Evolutionary conservation across 2,329 filamentous ascomycete species (phyloP), one percentile per base, ranked within the genome.

Genomic region (Epichloe amarillans): DNA sequence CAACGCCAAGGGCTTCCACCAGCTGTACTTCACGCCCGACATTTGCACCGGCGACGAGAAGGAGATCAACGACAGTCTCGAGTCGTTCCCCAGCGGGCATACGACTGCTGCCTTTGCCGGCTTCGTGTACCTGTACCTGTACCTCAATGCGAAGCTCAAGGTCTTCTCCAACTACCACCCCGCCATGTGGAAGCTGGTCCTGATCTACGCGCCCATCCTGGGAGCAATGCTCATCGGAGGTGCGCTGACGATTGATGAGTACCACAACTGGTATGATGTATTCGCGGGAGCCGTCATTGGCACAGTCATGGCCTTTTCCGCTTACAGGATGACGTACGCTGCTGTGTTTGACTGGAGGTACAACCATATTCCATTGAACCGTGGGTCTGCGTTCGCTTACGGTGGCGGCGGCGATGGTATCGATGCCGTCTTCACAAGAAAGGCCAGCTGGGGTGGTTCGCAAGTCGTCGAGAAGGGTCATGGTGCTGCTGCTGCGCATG

Each of bases 61-160:
- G 10, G 66, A 82, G 59, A 85, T 88, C 66, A 75, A 86, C 61
- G 83, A 88, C 62, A 73, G 74, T 2, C 72, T 88, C 0, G 81
- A 86, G 61, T 83, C 79, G 0, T 83, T 89, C 65, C 85, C 85
- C 0, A 84, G 79, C 1, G 86, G 86, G 1, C 85, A 89, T 64
- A 81, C 82, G 5, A 86, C 84, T 0, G 84, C 84, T 1, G 83
- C 83, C 0, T 88, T 87, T 52, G 82, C 81, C 0, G 83, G 83
- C 5, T 84, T 86, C 57, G 73, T 86, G 21, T 88, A 78, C 61
- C 68, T 88, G 3, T 83, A 75, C 57, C 70, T 88, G 1, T 89
- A 88, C 68, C 76, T 89, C 43, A 88, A 88, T 64, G 84, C 82
- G 46, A 88, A 88, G 69, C 73, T 89, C 56, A 88, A 88, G 72